Base-by-base conservation (phyloP, 164 flowering plant species). In the Annona cherimola region DNA sequence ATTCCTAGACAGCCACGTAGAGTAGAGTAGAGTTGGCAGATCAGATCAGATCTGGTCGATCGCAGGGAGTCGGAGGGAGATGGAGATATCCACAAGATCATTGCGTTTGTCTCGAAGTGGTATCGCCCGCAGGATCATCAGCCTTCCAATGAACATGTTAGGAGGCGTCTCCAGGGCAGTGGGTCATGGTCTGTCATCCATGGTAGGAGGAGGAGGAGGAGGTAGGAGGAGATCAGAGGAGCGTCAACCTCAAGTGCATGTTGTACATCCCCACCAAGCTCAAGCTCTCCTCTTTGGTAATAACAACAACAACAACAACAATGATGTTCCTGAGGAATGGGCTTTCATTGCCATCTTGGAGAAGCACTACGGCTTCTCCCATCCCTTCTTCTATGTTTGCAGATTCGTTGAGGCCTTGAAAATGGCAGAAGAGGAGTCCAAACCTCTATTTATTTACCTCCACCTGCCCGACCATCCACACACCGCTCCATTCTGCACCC, bases 381-480 rank as follows among this genome's bases (percentile, higher is more conserved):
- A 88, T 64, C 94, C 94, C 0, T 83, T 86, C 65, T 91, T 91
- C 77, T 86, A 84, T 69, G 89, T 86, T 1, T 86, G 90, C 66
- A 57, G 73, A 4, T 85, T 89, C 72, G 72, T 45, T 61, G 87
- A 88, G 63, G 90, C 86, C 42, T 57, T 85, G 54, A 86, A 82
- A 79, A 79, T 88, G 7, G 89, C 93, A 20, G 82, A 78, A 63
- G 79, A 84, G 19, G 97, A 91, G 42, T 71, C 76, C 19, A 90
- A 86, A 83, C 81, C 87, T 44, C 16, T 87, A 76, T 90, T 91
- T 75, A 8, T 91, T 79, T 91, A 89, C 75, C 81, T 91, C 26
- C 94, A 91, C 84, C 83, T 87, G 0, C 89, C 87, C 4, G 83
- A 83, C 4, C 89, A 91, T 77, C 94, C 97, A 1, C 85, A 79